Conservation (phyloP, 805 yeast species). For the Candida chilensis region DNA sequence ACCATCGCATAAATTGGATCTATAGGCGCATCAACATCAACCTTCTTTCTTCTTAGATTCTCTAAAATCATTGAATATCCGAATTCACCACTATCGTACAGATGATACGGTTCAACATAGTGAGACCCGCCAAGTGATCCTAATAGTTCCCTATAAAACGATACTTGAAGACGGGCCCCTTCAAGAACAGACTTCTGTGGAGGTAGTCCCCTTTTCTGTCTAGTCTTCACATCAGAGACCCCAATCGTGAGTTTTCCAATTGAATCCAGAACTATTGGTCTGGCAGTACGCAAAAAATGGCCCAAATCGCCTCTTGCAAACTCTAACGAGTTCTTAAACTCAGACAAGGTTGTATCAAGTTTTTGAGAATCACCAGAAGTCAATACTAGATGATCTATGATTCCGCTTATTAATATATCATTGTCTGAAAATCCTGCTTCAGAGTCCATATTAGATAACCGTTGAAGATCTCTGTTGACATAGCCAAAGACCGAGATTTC, state of each 20-base stretch:
- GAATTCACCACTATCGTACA: conserved; percentile 7
- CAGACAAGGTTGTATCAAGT: not conserved
- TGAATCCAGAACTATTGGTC: conserved; percentile 7
- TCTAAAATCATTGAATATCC: conserved; percentile 33
- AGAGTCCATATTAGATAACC: conserved; percentile 2
- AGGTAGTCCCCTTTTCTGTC: conserved; percentile 36
- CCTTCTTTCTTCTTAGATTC: conserved; percentile 36
- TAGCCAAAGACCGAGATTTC: conserved; percentile 54
- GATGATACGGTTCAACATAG: not conserved
- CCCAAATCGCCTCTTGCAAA: conserved; percentile 13
- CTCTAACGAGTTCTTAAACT: not conserved
- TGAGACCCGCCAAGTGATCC: conserved; percentile 18
- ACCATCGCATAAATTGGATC: conserved; percentile 26
- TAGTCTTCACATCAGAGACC: conserved; percentile 51
- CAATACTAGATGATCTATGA: conserved; percentile 42
- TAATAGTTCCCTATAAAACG: conserved; percentile 45
- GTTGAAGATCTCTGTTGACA: conserved; percentile 17
- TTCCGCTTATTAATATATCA: conserved; percentile 49
- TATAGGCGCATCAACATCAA: conserved; percentile 41
- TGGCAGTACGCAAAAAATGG: conserved; percentile 8
- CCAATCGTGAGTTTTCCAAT: conserved; percentile 6
- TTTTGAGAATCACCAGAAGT: conserved; percentile 3
- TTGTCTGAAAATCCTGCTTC: conserved; percentile 8
- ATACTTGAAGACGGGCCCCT: conserved; percentile 50
- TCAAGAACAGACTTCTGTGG: conserved; percentile 35